Evolutionary conservation across 805 yeast species (phyloP).

Genomic region (Suhomyces faveliae): DNA sequence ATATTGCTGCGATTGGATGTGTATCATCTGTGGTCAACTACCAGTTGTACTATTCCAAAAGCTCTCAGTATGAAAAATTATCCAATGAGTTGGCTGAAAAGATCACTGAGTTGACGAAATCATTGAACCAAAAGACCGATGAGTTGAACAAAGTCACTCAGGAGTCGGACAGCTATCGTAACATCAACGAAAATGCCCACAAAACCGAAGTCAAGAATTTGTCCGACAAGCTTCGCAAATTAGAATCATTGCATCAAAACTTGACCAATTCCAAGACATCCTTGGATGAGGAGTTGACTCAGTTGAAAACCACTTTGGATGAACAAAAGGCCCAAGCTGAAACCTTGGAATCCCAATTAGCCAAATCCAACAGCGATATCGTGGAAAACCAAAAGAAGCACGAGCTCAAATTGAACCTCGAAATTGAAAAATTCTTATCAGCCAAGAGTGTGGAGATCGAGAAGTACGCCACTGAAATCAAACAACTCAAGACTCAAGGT

Average conservation of each 20-base stretch:
- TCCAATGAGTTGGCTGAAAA: conserved; percentile 11
- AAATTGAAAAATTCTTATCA: conserved; percentile 22
- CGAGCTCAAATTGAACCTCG: conserved; percentile 24
- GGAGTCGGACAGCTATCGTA: background rate
- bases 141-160: conserved; percentile 8
- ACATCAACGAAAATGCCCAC: conserved; percentile 8
- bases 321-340: background rate
- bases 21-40: conserved; percentile 18
- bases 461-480: conserved; percentile 5
- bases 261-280: conserved; percentile 5
- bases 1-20: conserved; percentile 20
- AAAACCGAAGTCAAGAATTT: conserved; percentile 7
- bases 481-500: background rate
- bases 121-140: conserved; percentile 8
- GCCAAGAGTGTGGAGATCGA: conserved; percentile 22
- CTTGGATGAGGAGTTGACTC: conserved; percentile 5
- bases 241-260: conserved; percentile 4
- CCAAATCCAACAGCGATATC: conserved; percentile 6
- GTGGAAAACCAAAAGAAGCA: conserved; percentile 14
- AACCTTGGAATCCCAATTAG: conserved; percentile 3
- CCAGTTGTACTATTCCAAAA: conserved; percentile 20
- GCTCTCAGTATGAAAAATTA: conserved; percentile 13
- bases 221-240: conserved; percentile 4
- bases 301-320: background rate
- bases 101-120: conserved; percentile 8